These are phyloP conservation scores for Talaromyces sp. DNA, from an alignment of 2,329 filamentous ascomycete genomes.

Conservation along the genomic window DNA sequence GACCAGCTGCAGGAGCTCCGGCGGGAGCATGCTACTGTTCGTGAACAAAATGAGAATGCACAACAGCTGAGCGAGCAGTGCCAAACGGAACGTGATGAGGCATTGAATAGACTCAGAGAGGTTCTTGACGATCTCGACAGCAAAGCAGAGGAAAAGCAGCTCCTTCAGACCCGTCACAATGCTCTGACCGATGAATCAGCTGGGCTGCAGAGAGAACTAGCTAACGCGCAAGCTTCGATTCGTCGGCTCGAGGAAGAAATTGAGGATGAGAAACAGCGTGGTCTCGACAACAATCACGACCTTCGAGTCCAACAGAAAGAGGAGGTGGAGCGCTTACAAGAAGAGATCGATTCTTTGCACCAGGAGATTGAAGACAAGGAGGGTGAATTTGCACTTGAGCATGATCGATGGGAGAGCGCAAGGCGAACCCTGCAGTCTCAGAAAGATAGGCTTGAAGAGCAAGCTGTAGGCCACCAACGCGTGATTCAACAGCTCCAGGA, in stretches of 20 bases:
- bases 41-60: slow-evolving; percentile 41
- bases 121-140: slow-evolving; percentile 56
- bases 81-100: slow-evolving; percentile 37
- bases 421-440: slow-evolving; percentile 62
- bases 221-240: slow-evolving; percentile 39
- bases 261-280: slow-evolving; percentile 52
- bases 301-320: slow-evolving; percentile 51
- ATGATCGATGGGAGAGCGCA: slow-evolving; percentile 67
- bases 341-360: slow-evolving; percentile 57
- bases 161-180: slow-evolving; percentile 65
- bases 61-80: slow-evolving; percentile 43
- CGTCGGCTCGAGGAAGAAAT: slow-evolving; percentile 46
- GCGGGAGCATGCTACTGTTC: slow-evolving; percentile 34
- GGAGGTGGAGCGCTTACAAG: slow-evolving; percentile 51
- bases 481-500: slow-evolving; percentile 67
- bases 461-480: slow-evolving; percentile 61
- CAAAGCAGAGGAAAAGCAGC: slow-evolving; percentile 58
- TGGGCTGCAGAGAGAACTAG: slow-evolving; percentile 61
- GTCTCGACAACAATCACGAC: slow-evolving; percentile 57
- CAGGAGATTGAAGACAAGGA: slow-evolving; percentile 65
- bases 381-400: slow-evolving; percentile 64
- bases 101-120: slow-evolving; percentile 47
- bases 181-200: slow-evolving; percentile 61
- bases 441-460: slow-evolving; percentile 62
- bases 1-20: slow-evolving; percentile 41